Evolutionary conservation across 352 stramenopile genomes (phyloP), one percentile per base, ranked within the genome.

Genomic region (Globisporangium perplexum): DNA sequence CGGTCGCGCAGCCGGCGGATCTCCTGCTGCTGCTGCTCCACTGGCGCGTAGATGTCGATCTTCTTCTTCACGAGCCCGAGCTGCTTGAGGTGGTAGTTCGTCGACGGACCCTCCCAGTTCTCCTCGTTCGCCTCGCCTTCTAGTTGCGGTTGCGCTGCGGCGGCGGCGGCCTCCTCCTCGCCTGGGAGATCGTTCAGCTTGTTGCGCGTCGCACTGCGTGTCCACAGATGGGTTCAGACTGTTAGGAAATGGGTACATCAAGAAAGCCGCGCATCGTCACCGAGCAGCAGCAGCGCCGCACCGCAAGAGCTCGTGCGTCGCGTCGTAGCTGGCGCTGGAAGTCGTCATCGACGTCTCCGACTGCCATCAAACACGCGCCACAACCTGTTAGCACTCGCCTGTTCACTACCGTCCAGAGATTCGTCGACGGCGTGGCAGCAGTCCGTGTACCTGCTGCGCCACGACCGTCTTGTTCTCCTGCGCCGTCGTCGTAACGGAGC

Each of bases 61-160:
- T 88, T 86, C 39, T 90, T 68, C 44, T 83, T 64, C 30, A 50
- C 63, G 3, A 90, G 62, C 18, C 82, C 78, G n/a, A 92, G 46
- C 42, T 90, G 78, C 63, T 90, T 90, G 12, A 88, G 57, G 52
- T 92, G 82, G 60, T 88, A 92, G 59, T 86, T 88, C 18, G 82
- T 89, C 20, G 67, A 73, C 10, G 82, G 78, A 47, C 72, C 68
- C 14, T 69, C 66, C 71, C 69, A 83, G 8, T 78, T 63, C 12
- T 58, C 57, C n/a, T 70, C 58, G 0, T 50, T 46, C 0, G n/a
- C 50, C 41, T 66, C 39, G 11, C 39, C 41, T 10, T 42, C 18
- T 7, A 72, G 50, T 12, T 58, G 50, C 23, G 20, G 11, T 3
- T 14, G 35, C 7, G 45, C 8, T 8, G 15, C 45, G 7, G 14